Evolutionary conservation across 176 grass and related monocot species (phyloP).

Genomic region (Guadua angustifolia): DNA sequence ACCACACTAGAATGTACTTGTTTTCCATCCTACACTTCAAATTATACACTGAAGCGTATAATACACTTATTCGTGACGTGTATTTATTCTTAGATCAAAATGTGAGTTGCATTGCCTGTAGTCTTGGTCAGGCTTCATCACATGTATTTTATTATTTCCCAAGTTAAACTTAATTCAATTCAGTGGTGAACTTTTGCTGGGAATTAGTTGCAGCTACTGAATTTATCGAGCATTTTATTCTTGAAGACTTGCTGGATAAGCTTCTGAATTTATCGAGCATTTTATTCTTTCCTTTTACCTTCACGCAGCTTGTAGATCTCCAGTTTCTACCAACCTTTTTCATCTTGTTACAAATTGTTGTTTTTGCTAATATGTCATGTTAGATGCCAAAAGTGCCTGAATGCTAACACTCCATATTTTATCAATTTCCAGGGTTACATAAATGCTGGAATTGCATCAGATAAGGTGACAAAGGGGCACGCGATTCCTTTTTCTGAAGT

Average conservation of each 20-base stretch:
- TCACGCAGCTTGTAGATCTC: constrained; percentile 28
- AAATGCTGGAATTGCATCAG: constrained; percentile 91
- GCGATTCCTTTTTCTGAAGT: constrained; percentile 41
- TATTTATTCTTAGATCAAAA: constrained; percentile 90
- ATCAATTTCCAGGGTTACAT: constrained; percentile 78
- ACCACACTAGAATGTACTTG: no score
- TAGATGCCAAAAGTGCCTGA: constrained; percentile 36
- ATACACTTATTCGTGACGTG: constrained; percentile 75
- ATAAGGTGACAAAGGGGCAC: constrained; percentile 36
- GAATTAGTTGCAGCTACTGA: constrained; percentile 19
- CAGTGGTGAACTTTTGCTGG: constrained; percentile 14
- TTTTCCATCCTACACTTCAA: no score
- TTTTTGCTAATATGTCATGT: constrained; percentile 28
- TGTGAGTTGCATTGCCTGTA: constrained; percentile 62
- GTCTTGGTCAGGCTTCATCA: neutral
- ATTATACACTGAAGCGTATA: no score
- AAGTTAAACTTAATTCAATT: constrained; percentile 28
- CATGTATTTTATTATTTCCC: constrained; percentile 26
- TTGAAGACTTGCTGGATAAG: constrained; percentile 36
- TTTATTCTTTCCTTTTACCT: constrained; percentile 35
- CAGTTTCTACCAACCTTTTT: constrained; percentile 19
- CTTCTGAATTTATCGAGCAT: constrained; percentile 13
- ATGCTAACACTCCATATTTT: constrained; percentile 23
- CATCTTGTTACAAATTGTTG: constrained; percentile 4
- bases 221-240: no score